phyloP scores from a whole-genome alignment of 2,329 filamentous ascomycete genomes.

The Diatrype stigma region DNA sequence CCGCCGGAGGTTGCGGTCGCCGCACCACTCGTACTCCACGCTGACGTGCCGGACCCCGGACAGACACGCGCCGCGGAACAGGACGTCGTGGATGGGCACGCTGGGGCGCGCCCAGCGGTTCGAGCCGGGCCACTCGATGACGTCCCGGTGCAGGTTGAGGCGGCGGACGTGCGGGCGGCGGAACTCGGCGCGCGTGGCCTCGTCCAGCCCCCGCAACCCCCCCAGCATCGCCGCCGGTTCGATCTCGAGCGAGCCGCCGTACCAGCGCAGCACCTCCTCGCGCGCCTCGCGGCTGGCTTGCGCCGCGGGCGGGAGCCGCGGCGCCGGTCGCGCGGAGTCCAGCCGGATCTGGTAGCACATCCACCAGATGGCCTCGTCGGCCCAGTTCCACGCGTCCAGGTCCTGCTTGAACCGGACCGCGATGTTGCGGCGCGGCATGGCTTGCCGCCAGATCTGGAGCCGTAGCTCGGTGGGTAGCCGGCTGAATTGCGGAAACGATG shows the following conservation, averaged over 20 bases:
- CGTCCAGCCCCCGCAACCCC: not conserved
- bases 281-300: constrained; percentile 5
- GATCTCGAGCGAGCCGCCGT: not conserved
- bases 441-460: constrained; percentile 5
- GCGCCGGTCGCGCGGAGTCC: not conserved
- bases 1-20: not conserved
- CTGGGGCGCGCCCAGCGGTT: constrained; percentile 3
- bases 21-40: constrained; percentile 4
- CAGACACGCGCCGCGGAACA: constrained; percentile 4
- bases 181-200: constrained; percentile 1
- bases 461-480: constrained; percentile 3
- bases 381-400: constrained; percentile 7
- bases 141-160: constrained; percentile 3
- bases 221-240: not conserved
- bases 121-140: constrained; percentile 3
- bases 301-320: not conserved
- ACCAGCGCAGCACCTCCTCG: not conserved
- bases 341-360: constrained; percentile 1
- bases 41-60: constrained; percentile 4
- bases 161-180: constrained; percentile 1
- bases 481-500: constrained; percentile 3
- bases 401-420: constrained; percentile 4
- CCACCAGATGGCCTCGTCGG: constrained; percentile 4
- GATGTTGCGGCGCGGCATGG: constrained; percentile 5
- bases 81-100: not conserved